Percentiles rank a stretch among this genome's conserved stretches.
Evolutionary conservation across 192 early-diverging fungal genomes (phyloP).

Genomic region (Coemansia sp.): DNA sequence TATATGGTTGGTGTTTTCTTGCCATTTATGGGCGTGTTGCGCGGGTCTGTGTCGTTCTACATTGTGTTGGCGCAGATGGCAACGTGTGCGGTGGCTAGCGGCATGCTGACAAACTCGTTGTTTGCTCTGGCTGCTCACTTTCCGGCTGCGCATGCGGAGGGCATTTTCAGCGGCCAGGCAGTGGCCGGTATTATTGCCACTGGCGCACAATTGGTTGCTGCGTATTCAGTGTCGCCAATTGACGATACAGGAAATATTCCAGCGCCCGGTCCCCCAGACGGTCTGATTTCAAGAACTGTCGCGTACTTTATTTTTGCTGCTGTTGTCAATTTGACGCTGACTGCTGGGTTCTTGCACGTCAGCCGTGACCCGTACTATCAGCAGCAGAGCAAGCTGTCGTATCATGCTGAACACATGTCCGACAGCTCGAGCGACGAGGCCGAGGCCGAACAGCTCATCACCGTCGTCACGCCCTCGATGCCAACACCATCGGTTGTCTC

Average conservation of each 20-base stretch:
- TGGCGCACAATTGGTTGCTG: slow-evolving; percentile 62
- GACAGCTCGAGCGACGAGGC: slow-evolving; percentile 17
- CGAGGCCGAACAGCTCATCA: slow-evolving; percentile 28
- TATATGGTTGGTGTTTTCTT: slow-evolving; percentile 57
- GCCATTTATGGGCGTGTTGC: slow-evolving; percentile 49
- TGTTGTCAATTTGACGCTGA: slow-evolving; percentile 28
- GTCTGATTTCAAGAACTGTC: slow-evolving; percentile 36
- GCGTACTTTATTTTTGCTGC: slow-evolving; percentile 52
- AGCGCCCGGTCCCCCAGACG: slow-evolving; percentile 1
- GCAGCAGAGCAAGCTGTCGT: slow-evolving; percentile 40
- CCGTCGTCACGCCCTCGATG: slow-evolving; percentile 12
- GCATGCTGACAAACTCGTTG: slow-evolving; percentile 63
- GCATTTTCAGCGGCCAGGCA: slow-evolving; percentile 67
- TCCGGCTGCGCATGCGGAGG: slow-evolving; percentile 66
- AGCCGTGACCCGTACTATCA: slow-evolving; percentile 40
- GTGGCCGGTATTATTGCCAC: slow-evolving; percentile 69
- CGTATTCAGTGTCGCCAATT: slow-evolving; percentile 38
- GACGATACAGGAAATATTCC: not conserved
- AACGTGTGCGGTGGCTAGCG: slow-evolving; percentile 59
- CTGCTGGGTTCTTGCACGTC: slow-evolving; percentile 29
- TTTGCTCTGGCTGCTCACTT: slow-evolving; percentile 74
- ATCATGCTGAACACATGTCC: not conserved
- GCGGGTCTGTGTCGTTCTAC: slow-evolving; percentile 63
- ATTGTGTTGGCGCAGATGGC: slow-evolving; percentile 60
- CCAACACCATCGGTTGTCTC: slow-evolving; percentile 7